A percentile compares a stretch with the other conserved stretches of the same genome.
phyloP scores from a whole-genome alignment of 768 basidiomycete species.

The Suillus bovinus region DNA sequence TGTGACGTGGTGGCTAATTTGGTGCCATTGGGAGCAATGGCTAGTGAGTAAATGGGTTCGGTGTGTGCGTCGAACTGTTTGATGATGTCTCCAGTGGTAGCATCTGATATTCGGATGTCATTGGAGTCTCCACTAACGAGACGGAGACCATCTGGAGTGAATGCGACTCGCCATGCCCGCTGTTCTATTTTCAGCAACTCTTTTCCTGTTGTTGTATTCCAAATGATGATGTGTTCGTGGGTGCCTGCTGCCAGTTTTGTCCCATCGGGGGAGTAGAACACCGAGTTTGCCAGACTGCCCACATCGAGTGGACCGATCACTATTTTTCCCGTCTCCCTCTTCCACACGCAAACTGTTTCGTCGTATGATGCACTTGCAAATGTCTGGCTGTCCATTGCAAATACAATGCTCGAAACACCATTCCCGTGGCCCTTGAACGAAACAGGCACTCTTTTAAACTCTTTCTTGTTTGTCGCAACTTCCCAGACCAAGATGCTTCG shows the following conservation, averaged over 20 bases:
- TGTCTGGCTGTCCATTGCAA: background rate
- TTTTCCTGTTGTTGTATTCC: background rate
- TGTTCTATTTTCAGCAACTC: background rate
- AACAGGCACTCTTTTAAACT: background rate
- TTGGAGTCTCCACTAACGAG: background rate
- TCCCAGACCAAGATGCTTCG: background rate
- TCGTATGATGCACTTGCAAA: background rate
- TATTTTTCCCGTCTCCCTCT: background rate
- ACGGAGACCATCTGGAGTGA: background rate
- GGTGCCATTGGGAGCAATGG: background rate
- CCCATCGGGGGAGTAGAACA: background rate
- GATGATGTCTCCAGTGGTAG: background rate
- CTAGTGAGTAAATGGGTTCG: accelerated
- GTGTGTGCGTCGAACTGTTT: background rate
- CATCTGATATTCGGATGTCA: background rate
- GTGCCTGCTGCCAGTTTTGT: conserved; percentile 11
- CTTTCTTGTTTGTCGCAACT: background rate
- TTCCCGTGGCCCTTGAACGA: background rate
- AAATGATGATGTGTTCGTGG: background rate
- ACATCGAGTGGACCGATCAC: background rate
- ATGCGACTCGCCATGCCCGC: background rate
- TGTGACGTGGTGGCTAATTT: background rate
- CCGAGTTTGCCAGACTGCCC: accelerated
- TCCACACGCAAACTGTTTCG: background rate
- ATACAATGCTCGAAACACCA: accelerated